Conservation (phyloP, 1,284 basidiomycete species). For the Wolfiporia cocos region DNA sequence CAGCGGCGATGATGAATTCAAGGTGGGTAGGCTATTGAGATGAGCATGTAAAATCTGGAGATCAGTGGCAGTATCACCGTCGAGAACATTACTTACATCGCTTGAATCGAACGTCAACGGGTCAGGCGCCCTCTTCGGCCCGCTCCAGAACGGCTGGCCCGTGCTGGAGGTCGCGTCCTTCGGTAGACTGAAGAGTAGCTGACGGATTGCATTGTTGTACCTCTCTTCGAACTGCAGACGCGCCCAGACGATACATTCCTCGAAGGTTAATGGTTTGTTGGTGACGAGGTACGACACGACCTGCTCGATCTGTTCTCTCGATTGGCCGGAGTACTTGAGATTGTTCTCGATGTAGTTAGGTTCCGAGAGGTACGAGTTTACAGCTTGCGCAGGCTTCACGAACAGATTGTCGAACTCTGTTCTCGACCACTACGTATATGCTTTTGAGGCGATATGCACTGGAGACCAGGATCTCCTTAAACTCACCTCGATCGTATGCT, state of each 20-base stretch:
- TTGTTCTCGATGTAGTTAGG: conserved; percentile 93
- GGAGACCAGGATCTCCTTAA: too few species aligned
- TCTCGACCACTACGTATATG: conserved; percentile 79
- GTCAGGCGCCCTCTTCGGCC: conserved; percentile 98
- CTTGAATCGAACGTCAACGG: conserved; percentile 82
- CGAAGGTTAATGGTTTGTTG: conserved; percentile 90
- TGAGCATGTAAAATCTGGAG: not conserved
- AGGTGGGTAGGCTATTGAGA: conserved; percentile 85
- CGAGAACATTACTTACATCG: conserved; percentile 53
- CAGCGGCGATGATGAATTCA: conserved; percentile 87
- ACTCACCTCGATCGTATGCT: conserved; percentile 93
- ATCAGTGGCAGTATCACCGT: not conserved
- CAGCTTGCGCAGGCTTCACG: conserved; percentile 90
- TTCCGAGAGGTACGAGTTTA: conserved; percentile 96
- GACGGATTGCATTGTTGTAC: conserved; percentile 92
- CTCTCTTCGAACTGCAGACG: conserved; percentile 93
- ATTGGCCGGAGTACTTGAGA: conserved; percentile 86
- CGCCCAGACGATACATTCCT: conserved; percentile 98
- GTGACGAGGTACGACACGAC: conserved; percentile 90
- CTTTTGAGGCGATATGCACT: too few species aligned
- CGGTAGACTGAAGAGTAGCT: conserved; percentile 91
- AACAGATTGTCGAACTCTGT: conserved; percentile 92
- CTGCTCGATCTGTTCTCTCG: conserved; percentile 87
- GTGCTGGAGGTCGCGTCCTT: conserved; percentile 88
- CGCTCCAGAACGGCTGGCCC: conserved; percentile 95